phyloP scores from a whole-genome alignment of 495 filamentous ascomycete species.

The Aspergillus sparsus region DNA sequence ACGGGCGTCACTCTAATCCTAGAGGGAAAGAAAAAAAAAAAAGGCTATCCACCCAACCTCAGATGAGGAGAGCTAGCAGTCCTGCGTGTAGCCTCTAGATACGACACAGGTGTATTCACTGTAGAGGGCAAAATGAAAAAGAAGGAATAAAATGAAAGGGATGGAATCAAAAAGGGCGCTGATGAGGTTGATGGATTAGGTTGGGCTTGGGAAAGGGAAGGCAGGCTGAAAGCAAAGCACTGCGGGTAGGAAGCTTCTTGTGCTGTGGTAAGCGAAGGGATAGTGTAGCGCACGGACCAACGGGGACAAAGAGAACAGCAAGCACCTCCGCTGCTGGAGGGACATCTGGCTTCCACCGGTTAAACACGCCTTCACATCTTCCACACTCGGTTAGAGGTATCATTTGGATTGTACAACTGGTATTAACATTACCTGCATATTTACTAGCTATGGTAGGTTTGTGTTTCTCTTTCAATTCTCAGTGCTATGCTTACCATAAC shows the following conservation, averaged over 20 bases:
- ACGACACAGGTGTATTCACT: neutral
- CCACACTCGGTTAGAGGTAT: slow-evolving; percentile 5
- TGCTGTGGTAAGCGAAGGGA: slow-evolving; percentile 46
- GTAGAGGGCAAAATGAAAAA: neutral
- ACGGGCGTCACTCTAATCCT: slow-evolving; percentile 8
- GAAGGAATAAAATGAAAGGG: neutral
- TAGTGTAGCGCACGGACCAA: slow-evolving; percentile 44
- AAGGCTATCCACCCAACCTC: slow-evolving; percentile 4
- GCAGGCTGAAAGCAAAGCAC: slow-evolving; percentile 16
- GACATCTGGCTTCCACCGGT: slow-evolving; percentile 31
- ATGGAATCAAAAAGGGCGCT: too few relatives aligned
- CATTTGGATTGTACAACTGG: neutral
- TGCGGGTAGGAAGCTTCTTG: slow-evolving; percentile 21
- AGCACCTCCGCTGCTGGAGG: slow-evolving; percentile 34
- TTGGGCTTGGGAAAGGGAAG: slow-evolving; percentile 4
- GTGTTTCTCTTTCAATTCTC: slow-evolving; percentile 15
- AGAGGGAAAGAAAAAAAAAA: slow-evolving; percentile 3
- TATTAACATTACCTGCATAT: neutral
- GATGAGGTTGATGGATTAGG: neutral
- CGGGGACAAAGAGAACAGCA: slow-evolving; percentile 48
- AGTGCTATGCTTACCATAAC: slow-evolving; percentile 27
- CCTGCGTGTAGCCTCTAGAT: neutral
- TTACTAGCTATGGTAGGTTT: slow-evolving; percentile 24
- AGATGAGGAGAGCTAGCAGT: neutral
- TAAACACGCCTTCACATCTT: slow-evolving; percentile 11